Evolutionary conservation across 495 filamentous ascomycete species (phyloP).

Genomic region (Xylaria cubensis): DNA sequence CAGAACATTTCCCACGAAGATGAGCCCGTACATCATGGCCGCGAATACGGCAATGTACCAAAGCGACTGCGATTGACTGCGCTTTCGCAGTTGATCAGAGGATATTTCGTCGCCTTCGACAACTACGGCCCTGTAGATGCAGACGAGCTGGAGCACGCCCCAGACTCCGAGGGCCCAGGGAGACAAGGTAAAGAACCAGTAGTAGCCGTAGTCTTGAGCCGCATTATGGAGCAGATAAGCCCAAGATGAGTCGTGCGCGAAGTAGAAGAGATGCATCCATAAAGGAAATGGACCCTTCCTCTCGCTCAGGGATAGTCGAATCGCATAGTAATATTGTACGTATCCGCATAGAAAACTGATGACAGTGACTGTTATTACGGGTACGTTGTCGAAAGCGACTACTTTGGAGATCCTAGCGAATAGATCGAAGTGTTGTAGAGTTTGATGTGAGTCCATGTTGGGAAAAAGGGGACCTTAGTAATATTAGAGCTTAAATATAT

Average conservation of each 20-base stretch:
- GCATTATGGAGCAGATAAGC: not conserved
- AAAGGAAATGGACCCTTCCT: not conserved
- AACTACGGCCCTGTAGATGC: too few relatives aligned
- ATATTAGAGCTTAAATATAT: too few relatives aligned
- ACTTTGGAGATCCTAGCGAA: not conserved
- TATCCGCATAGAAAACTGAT: not conserved
- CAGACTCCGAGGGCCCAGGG: too few relatives aligned
- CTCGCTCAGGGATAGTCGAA: not conserved
- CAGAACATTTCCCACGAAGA: too few relatives aligned
- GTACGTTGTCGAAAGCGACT: not conserved
- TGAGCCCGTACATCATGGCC: too few relatives aligned
- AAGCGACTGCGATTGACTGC: too few relatives aligned
- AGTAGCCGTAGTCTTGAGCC: not conserved
- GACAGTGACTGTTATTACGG: not conserved
- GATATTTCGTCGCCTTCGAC: too few relatives aligned
- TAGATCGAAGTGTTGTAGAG: not conserved
- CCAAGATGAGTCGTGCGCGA: not conserved
- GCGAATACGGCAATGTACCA: too few relatives aligned
- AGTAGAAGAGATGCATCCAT: not conserved
- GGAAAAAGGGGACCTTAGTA: not conserved
- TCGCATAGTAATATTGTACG: not conserved
- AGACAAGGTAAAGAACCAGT: not conserved
- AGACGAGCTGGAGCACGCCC: too few relatives aligned
- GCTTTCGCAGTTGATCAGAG: too few relatives aligned
- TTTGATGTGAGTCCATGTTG: not conserved